phyloP scores from a whole-genome alignment of 805 yeast species.

The Lachancea quebecensis region DNA sequence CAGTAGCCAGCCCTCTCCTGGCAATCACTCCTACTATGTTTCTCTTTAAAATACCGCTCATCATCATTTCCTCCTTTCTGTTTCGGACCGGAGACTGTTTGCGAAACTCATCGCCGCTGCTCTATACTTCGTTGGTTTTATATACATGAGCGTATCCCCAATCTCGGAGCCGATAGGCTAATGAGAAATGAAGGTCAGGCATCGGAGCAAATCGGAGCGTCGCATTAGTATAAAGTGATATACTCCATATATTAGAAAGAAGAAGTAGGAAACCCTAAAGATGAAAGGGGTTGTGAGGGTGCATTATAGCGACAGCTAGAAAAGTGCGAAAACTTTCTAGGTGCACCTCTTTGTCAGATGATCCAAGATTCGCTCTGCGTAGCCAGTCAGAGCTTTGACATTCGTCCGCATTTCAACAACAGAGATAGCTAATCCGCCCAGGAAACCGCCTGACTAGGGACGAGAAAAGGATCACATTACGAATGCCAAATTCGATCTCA shows the following conservation, averaged over 20 bases:
- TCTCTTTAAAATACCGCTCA: constrained; percentile 6
- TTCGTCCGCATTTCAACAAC: no score
- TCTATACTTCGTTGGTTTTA: background rate
- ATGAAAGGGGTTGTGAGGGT: background rate
- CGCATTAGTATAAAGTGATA: background rate
- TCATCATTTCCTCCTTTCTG: background rate
- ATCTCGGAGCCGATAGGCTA: background rate
- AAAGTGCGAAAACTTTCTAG: no score
- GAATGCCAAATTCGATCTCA: no score
- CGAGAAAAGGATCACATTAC: no score
- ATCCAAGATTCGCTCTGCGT: no score
- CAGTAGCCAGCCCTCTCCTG: constrained; percentile 26
- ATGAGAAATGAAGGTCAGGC: background rate
- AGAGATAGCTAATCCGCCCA: no score
- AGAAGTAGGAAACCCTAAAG: background rate
- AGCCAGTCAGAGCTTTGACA: no score
- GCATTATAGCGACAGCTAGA: background rate
- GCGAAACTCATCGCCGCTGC: no score
- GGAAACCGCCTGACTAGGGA: no score
- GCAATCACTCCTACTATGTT: constrained; percentile 3
- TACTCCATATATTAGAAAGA: background rate
- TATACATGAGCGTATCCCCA: background rate
- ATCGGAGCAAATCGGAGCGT: background rate
- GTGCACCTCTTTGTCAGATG: no score
- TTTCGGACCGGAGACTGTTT: no score